Evolutionary conservation across 371 early-diverging fungal species (phyloP).

Genomic region (Gilbertella persicaria): DNA sequence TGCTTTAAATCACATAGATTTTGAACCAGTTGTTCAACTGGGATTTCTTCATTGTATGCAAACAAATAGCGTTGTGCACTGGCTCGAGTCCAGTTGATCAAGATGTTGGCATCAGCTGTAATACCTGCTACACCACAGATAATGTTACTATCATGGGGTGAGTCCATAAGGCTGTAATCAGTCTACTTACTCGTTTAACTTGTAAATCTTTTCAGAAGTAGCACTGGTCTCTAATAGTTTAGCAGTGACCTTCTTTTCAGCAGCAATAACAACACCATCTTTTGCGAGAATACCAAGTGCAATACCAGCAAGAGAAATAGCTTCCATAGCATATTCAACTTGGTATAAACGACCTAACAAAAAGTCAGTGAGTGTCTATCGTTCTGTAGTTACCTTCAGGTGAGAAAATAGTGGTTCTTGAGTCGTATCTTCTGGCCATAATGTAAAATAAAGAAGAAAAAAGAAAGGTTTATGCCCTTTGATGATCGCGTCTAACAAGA

Average conservation of each 20-base stretch:
- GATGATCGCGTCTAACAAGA: too few species aligned
- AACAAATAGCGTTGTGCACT: constrained; percentile 91
- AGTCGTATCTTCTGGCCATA: constrained; percentile 97
- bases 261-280: constrained; percentile 97
- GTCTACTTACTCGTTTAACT: constrained; percentile 80
- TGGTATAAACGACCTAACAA: constrained; percentile 95
- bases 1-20: constrained; percentile 96
- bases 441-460: constrained; percentile 8
- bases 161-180: not conserved
- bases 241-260: constrained; percentile 95
- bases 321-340: constrained; percentile 99
- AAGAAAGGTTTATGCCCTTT: constrained; percentile 5
- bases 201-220: constrained; percentile 96
- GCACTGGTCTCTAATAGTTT: constrained; percentile 86
- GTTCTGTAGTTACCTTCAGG: constrained; percentile 82
- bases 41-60: constrained; percentile 88
- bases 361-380: not conserved
- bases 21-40: constrained; percentile 94
- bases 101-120: constrained; percentile 96
- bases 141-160: constrained; percentile 66
- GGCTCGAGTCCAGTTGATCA: constrained; percentile 90
- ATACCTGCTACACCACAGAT: constrained; percentile 98
- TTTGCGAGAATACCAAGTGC: constrained; percentile 91
- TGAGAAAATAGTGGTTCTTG: constrained; percentile 97
- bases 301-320: constrained; percentile 97